phyloP scores from a whole-genome alignment of 768 basidiomycete species.

The Hygrocybe punicea region DNA sequence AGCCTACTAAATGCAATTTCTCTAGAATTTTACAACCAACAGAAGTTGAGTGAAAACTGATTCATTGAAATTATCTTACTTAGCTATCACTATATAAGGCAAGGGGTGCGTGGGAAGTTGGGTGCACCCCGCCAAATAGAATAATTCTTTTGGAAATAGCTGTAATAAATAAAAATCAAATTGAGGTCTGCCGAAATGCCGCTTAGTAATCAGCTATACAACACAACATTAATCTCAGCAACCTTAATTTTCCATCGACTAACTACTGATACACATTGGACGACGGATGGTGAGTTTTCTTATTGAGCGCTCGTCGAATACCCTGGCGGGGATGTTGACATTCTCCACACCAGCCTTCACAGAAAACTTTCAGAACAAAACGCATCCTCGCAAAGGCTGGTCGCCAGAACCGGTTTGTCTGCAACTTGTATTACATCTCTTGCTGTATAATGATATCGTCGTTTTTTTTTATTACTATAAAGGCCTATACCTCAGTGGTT shows the following conservation, averaged over 20 bases:
- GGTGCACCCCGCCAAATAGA: too few species aligned
- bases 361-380: slow-evolving; percentile 98
- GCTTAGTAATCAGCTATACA: slow-evolving; percentile 41
- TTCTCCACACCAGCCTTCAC: slow-evolving; percentile 71
- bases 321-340: neutral
- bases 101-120: too few species aligned
- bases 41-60: too few species aligned
- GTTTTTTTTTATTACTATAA: slow-evolving; percentile 1
- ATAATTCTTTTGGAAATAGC: too few species aligned
- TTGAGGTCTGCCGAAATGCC: neutral
- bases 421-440: neutral
- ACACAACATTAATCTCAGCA: slow-evolving; percentile 23
- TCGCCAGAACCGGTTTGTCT: slow-evolving; percentile 87
- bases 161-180: too few species aligned
- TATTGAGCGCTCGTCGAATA: neutral
- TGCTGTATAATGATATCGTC: neutral
- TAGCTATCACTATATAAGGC: too few species aligned
- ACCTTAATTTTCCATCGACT: slow-evolving; percentile 22
- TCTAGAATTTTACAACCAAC: too few species aligned
- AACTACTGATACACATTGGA: slow-evolving; percentile 16
- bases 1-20: too few species aligned
- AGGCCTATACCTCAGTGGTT: slow-evolving; percentile 99
- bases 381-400: slow-evolving; percentile 93
- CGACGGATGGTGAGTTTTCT: neutral
- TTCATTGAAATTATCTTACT: too few species aligned